Percentiles rank a stretch among this genome's conserved stretches.
Conservation (phyloP, 441 rosid species). For the Pelargonium myrrhifolium region DNA sequence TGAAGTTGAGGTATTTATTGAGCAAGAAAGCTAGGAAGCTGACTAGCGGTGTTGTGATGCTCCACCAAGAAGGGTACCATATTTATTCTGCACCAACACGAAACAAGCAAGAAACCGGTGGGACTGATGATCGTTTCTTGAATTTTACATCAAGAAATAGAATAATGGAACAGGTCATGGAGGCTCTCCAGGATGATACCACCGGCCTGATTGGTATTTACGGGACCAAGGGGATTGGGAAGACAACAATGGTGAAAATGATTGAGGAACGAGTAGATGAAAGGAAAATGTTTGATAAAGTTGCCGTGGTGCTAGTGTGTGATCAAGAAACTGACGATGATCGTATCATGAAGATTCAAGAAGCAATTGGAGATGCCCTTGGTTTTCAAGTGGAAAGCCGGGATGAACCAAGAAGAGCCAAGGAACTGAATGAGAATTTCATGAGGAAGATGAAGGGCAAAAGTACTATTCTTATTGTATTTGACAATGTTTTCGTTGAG, state of each 20-base stretch:
- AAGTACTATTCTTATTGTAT: neutral
- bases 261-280: neutral
- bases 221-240: neutral
- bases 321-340: neutral
- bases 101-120: neutral
- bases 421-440: neutral
- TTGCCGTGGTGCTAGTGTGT: neutral
- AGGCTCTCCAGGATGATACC: neutral
- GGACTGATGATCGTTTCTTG: too few relatives aligned
- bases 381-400: neutral
- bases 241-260: neutral
- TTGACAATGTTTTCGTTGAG: neutral
- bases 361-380: neutral
- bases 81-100: neutral
- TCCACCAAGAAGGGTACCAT: neutral
- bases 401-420: neutral
- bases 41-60: neutral
- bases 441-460: neutral
- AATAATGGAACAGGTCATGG: neutral
- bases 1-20: neutral
- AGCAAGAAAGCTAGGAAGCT: neutral
- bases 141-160: neutral
- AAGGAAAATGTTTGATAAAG: neutral
- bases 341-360: neutral
- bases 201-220: neutral